Base-by-base conservation (phyloP, 1,284 basidiomycete genomes). In the Ganoderma resinaceum region DNA sequence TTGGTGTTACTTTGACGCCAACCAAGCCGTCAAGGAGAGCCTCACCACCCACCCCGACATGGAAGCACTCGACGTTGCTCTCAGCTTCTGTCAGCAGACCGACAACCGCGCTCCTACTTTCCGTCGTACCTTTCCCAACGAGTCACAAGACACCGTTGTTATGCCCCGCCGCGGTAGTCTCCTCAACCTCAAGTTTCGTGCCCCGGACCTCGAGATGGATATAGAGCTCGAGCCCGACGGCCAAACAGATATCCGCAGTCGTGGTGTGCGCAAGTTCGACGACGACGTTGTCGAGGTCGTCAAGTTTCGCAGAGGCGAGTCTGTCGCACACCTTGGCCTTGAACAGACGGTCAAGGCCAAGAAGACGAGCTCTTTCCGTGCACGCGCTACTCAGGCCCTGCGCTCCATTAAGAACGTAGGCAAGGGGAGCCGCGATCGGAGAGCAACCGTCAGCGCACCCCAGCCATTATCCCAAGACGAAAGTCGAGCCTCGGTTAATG, bases 1-100 rank as follows among this genome's bases (percentile, higher is more conserved):
- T 9, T 91, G 86, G 84, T 89, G 88, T 75, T 90, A 82, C 76
- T 91, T 91, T 76, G 85, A 92, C 75, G 89, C 90, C 14, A 80
- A 82, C 38, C 78, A 79, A 63, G 74, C 78, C 62, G 73, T 74
- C 66, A 71, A 75, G 63, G 65, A 72, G 18, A 72, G 70, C 66
- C 77, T 79, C 55, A 75, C 79, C 35, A 81, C 81, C 40, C 68
- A 70, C 66, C 78, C 81, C 5, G 82, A 87, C 77, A 77, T 84
- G 72, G 80, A 80, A 61, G 81, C 81, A 9, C 75, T 84, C 70
- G 82, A 86, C 71, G 78, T 79, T 61, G 80, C 84, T 42, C 79
- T 83, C 68, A 74, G 78, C 66, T 67, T 80, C 55, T 74, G 75
- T 67, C 77, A 79, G 68, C 77, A 78, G 67, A 75, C 72, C 14